Evolutionary conservation across 2,329 filamentous ascomycete species (phyloP).

Genomic region (Aspergillus thermomutatus): DNA sequence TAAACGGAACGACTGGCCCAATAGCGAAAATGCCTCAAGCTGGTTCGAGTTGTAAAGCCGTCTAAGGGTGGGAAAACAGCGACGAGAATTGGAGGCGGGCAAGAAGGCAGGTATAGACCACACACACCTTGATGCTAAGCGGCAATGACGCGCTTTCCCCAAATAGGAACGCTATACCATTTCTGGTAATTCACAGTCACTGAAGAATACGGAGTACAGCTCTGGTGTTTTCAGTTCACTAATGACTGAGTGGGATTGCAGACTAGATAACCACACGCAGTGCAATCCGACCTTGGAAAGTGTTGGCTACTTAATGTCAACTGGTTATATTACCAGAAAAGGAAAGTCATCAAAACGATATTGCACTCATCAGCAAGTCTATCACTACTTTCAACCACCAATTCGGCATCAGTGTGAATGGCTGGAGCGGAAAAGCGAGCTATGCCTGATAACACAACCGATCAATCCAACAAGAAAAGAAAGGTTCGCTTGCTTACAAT

Average conservation of each 20-base stretch:
- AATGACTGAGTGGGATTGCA: conserved; percentile 2
- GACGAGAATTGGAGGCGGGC: no score
- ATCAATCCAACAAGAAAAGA: conserved; percentile 29
- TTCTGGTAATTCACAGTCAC: no score
- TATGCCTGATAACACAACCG: conserved; percentile 24
- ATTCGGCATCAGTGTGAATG: conserved; percentile 13
- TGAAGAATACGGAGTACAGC: background rate
- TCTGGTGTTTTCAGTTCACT: background rate
- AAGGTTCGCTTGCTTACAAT: conserved; percentile 24
- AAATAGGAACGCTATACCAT: no score
- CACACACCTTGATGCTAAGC: no score
- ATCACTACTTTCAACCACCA: background rate
- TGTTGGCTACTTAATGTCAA: background rate
- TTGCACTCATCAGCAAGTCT: background rate
- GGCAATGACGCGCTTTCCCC: no score
- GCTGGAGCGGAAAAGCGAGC: conserved; percentile 28
- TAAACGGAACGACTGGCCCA: no score
- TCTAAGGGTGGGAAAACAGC: no score
- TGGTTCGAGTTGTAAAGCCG: no score
- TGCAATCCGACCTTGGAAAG: background rate
- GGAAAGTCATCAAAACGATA: background rate
- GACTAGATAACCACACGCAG: conserved; percentile 3
- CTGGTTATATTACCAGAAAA: background rate
- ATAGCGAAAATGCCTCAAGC: no score
- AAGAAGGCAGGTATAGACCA: no score